These are phyloP conservation scores for Fusarium marasasianum DNA, from an alignment of 2,329 filamentous ascomycete genomes.

Conservation along the genomic window DNA sequence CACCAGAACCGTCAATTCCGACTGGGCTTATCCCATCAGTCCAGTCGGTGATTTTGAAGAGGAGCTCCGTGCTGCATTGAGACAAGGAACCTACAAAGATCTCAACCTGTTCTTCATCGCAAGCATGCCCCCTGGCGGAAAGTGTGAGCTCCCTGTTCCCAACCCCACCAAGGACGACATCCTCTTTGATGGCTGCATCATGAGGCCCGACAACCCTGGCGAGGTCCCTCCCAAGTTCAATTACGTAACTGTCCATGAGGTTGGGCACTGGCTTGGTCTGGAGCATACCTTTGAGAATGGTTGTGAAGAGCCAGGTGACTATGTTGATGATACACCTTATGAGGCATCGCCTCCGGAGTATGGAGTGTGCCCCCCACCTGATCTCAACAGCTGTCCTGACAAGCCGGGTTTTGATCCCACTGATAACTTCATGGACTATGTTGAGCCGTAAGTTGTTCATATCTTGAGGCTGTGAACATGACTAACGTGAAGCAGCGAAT, in stretches of 20 bases:
- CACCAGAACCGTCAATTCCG: background rate
- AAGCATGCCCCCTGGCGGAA: background rate
- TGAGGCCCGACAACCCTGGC: background rate
- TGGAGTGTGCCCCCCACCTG: background rate
- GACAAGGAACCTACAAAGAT: slow-evolving; percentile 14
- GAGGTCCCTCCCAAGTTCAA: background rate
- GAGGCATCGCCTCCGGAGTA: background rate
- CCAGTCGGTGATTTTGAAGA: background rate
- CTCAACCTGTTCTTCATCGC: slow-evolving; percentile 18
- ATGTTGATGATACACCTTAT: slow-evolving; percentile 18
- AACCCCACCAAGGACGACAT: background rate
- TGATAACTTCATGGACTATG: slow-evolving; percentile 23
- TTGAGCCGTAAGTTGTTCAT: background rate
- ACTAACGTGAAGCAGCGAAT: background rate
- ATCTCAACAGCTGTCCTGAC: slow-evolving; percentile 9
- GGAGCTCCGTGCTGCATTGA: slow-evolving; percentile 2
- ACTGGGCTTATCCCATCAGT: background rate
- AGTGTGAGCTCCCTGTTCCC: slow-evolving; percentile 13
- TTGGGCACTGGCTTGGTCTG: slow-evolving; percentile 24
- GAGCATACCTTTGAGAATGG: slow-evolving; percentile 26
- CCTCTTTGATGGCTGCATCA: slow-evolving; percentile 16
- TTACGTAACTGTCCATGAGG: slow-evolving; percentile 3
- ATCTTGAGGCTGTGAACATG: fast-evolving
- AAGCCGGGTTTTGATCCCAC: slow-evolving; percentile 15
- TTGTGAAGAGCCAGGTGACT: slow-evolving; percentile 18